Evolutionary conservation across 495 filamentous ascomycete genomes (phyloP).

Genomic region (Cairneyella variabilis): DNA sequence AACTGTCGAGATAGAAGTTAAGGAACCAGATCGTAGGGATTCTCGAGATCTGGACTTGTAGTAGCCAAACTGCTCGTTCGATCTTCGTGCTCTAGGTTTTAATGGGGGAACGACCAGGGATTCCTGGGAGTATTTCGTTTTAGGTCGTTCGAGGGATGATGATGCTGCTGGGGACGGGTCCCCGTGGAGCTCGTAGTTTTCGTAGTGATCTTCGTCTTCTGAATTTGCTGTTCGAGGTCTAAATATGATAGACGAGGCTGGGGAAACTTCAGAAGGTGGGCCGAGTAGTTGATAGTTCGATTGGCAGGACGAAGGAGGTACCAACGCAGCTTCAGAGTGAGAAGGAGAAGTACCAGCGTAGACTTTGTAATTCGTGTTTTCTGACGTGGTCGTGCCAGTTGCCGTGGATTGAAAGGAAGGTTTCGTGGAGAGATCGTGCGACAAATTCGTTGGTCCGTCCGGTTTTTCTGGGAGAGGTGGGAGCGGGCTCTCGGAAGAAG

Average conservation of each 20-base stretch:
- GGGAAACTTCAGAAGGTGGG: constrained; percentile 16
- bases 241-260: constrained; percentile 20
- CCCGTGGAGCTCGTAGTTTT: constrained; percentile 45
- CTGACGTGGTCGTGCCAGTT: constrained; percentile 42
- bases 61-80: constrained; percentile 44
- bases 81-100: constrained; percentile 32
- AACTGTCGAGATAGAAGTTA: constrained; percentile 47
- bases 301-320: constrained; percentile 26
- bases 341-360: constrained; percentile 34
- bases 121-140: constrained; percentile 46
- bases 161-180: constrained; percentile 32
- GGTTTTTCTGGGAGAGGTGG: constrained; percentile 37
- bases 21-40: constrained; percentile 41
- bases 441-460: constrained; percentile 17
- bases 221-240: constrained; percentile 16
- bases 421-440: constrained; percentile 35
- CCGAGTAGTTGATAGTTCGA: constrained; percentile 24
- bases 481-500: constrained; percentile 22
- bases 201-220: constrained; percentile 16
- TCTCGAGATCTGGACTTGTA: constrained; percentile 45
- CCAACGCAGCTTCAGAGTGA: constrained; percentile 25
- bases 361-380: constrained; percentile 51
- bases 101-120: constrained; percentile 50
- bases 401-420: constrained; percentile 42
- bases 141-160: not conserved